Evolutionary conservation across 495 filamentous ascomycete genomes (phyloP).

Genomic region (Clavariopsis aquatica): DNA sequence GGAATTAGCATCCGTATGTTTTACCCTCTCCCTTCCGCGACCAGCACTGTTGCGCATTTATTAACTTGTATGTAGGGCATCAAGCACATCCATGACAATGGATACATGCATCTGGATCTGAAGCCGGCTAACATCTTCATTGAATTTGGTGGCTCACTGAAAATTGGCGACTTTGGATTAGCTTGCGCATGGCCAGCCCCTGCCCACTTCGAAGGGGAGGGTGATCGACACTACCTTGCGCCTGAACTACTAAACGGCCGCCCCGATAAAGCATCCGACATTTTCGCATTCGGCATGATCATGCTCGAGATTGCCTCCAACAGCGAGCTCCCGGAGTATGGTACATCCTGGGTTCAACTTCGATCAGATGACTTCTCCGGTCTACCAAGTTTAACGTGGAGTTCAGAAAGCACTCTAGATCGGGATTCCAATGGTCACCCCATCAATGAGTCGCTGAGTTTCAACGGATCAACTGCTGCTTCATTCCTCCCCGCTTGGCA

Average conservation of each 20-base stretch:
- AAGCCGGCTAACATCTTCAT: conserved; percentile 96
- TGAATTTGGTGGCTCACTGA: conserved; percentile 84
- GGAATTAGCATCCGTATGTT: conserved; percentile 73
- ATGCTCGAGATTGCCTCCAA: conserved; percentile 93
- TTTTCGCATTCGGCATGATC: conserved; percentile 91
- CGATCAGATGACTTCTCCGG: conserved; percentile 83
- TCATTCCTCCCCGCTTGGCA: conserved; percentile 37
- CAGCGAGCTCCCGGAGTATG: conserved; percentile 87
- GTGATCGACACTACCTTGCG: conserved; percentile 92
- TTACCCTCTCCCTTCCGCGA: background rate
- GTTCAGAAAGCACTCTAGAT: conserved; percentile 66
- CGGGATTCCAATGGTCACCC: conserved; percentile 76
- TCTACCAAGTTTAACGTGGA: conserved; percentile 78
- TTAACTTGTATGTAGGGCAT: conserved; percentile 61
- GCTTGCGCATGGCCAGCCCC: conserved; percentile 77
- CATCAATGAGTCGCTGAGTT: conserved; percentile 36
- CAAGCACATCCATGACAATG: conserved; percentile 80
- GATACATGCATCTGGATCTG: conserved; percentile 89
- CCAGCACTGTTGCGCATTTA: background rate
- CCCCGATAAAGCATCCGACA: conserved; percentile 86
- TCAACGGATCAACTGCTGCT: background rate
- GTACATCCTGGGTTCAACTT: conserved; percentile 81
- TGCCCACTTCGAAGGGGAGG: conserved; percentile 79
- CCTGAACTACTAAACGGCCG: conserved; percentile 83
- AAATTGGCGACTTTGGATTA: conserved; percentile 96